Conservation (phyloP, 768 basidiomycete species). For the Neoboletus magnificus region DNA sequence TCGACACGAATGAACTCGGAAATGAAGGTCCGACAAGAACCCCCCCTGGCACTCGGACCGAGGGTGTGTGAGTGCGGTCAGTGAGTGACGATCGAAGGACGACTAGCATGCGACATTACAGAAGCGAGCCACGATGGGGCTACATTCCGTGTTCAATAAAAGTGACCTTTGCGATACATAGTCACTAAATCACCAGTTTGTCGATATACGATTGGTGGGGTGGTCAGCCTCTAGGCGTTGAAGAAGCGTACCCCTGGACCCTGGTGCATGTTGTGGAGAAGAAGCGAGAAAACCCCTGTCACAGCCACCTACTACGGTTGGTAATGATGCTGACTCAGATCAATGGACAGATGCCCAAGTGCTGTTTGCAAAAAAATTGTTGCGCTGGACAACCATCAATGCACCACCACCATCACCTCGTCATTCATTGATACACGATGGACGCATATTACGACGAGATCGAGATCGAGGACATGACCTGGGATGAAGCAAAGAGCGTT, state of each 20-base stretch:
- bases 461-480: conserved; percentile 95
- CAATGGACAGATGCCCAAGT: background rate
- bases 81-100: too few relatives aligned
- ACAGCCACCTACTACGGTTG: background rate
- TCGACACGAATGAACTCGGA: background rate
- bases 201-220: background rate
- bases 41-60: too few relatives aligned
- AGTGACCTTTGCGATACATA: background rate
- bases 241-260: background rate
- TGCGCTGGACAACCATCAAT: too few relatives aligned
- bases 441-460: conserved; percentile 94
- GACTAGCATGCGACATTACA: too few relatives aligned
- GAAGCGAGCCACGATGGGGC: background rate
- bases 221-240: background rate
- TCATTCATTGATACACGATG: conserved; percentile 39
- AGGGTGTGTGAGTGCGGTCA: too few relatives aligned
- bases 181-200: background rate
- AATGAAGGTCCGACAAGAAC: too few relatives aligned
- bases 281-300: background rate
- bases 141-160: background rate
- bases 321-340: background rate
- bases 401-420: background rate
- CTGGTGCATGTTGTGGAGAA: background rate
- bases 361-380: background rate
- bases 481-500: conserved; percentile 77